phyloP scores from a whole-genome alignment of 164 flowering plant genomes.

The Umbellularia californica region DNA sequence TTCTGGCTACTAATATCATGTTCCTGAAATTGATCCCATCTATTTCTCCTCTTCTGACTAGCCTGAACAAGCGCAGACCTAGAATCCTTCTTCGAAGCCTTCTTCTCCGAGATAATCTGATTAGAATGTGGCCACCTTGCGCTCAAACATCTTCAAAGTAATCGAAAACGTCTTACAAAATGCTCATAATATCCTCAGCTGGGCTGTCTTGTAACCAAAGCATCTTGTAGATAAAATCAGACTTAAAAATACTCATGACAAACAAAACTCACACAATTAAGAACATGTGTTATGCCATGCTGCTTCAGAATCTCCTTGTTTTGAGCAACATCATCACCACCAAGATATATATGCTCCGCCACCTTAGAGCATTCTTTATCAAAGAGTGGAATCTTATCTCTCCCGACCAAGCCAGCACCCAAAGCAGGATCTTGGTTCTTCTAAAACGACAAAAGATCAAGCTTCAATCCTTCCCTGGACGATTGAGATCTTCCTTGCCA shows the following conservation, averaged over 20 bases:
- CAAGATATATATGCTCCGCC: conserved; percentile 68
- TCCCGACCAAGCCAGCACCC: conserved; percentile 41
- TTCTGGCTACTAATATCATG: conserved; percentile 58
- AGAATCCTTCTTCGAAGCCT: conserved; percentile 27
- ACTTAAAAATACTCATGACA: conserved; percentile 84
- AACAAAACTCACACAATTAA: conserved; percentile 83
- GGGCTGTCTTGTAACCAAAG: conserved; percentile 84
- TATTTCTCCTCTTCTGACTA: conserved; percentile 69
- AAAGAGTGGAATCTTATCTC: conserved; percentile 73
- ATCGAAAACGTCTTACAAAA: conserved; percentile 83
- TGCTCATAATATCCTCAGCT: conserved; percentile 79
- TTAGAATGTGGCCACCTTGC: conserved; percentile 71
- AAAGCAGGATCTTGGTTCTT: conserved; percentile 30
- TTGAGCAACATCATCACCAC: conserved; percentile 75
- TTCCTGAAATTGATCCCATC: conserved; percentile 84
- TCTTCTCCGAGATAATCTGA: conserved; percentile 30
- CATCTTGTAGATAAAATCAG: conserved; percentile 77
- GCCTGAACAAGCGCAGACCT: conserved; percentile 23
- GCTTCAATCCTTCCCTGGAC: conserved; percentile 64
- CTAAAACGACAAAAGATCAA: conserved; percentile 66
- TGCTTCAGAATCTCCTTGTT: conserved; percentile 50
- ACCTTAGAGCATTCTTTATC: conserved; percentile 82
- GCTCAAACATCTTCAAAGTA: conserved; percentile 81
- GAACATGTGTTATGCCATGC: conserved; percentile 78
- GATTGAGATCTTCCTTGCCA: conserved; percentile 38